phyloP scores from a whole-genome alignment of 2,329 filamentous ascomycete genomes.

The Aspergillus sp. region DNA sequence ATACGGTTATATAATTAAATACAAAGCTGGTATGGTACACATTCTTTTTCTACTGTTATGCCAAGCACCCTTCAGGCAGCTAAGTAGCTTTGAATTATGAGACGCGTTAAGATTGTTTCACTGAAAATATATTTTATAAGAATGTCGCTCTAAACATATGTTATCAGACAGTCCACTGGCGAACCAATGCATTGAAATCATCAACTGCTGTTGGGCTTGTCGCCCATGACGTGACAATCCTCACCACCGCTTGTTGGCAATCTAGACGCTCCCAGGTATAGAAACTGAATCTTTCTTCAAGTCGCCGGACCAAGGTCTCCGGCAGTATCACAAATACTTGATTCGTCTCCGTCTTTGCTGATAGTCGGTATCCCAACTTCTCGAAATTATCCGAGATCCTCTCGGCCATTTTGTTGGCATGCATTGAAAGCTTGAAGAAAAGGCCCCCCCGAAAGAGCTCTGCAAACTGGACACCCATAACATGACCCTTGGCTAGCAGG shows the following conservation, averaged over 20 bases:
- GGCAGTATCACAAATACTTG: constrained; percentile 45
- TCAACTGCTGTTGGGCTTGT: constrained; percentile 40
- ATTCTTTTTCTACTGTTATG: no score
- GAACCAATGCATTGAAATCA: constrained; percentile 22
- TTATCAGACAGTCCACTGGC: constrained; percentile 16
- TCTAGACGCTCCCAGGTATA: constrained; percentile 43
- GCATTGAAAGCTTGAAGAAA: constrained; percentile 40
- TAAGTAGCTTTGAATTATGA: no score
- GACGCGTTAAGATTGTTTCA: no score
- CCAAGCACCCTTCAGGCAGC: no score
- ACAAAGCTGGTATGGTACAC: no score
- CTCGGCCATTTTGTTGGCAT: constrained; percentile 40
- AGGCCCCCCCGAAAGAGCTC: constrained; percentile 42
- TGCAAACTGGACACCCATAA: constrained; percentile 44
- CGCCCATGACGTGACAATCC: constrained; percentile 46
- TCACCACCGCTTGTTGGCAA: constrained; percentile 34
- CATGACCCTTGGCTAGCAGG: constrained; percentile 43
- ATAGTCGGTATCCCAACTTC: constrained; percentile 35
- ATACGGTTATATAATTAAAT: no score
- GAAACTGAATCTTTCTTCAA: constrained; percentile 41
- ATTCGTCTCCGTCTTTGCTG: constrained; percentile 44
- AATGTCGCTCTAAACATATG: neutral
- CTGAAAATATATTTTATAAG: neutral
- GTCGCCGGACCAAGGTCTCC: constrained; percentile 25
- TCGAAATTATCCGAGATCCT: constrained; percentile 39